A percentile compares a stretch with the other conserved stretches of the same genome.
These are phyloP conservation scores for Thinopyrum elongatum DNA, from an alignment of 176 grass and related monocot genomes.

Conservation along the genomic window DNA sequence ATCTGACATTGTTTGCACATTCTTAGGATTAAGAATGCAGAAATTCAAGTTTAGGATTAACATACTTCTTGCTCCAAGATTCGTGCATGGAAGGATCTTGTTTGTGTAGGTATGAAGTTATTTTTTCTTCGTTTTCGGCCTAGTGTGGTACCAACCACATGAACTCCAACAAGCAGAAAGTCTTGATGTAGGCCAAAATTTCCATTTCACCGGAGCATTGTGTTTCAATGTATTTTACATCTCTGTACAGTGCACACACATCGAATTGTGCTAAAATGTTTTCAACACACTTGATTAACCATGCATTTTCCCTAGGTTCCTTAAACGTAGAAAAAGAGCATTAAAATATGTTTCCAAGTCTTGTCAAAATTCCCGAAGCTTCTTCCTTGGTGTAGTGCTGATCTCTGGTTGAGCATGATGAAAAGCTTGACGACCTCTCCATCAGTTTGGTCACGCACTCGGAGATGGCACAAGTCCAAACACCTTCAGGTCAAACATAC, in stretches of 20 bases:
- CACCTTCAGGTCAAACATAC: neutral
- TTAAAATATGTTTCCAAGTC: neutral
- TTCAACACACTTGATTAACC: neutral
- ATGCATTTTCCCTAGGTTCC: neutral
- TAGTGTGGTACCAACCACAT: neutral
- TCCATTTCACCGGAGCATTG: neutral
- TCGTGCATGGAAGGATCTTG: too few species aligned
- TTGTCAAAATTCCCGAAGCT: neutral
- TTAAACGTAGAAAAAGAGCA: neutral
- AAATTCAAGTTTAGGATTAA: too few species aligned
- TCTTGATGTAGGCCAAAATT: neutral
- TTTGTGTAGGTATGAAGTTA: too few species aligned
- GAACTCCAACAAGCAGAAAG: neutral
- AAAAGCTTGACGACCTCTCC: constrained; percentile 30
- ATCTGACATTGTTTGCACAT: too few species aligned
- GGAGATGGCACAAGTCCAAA: constrained; percentile 14
- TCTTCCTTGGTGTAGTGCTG: constrained; percentile 16
- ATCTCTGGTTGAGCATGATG: constrained; percentile 28
- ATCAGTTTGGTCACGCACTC: constrained; percentile 30
- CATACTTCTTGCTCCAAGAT: too few species aligned
- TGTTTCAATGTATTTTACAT: neutral
- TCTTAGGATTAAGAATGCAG: too few species aligned
- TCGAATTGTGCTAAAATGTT: neutral
- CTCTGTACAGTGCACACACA: neutral
- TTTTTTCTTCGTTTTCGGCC: too few species aligned